Conservation (phyloP, 192 early-diverging fungal species). For the Entomortierella parvispora region DNA sequence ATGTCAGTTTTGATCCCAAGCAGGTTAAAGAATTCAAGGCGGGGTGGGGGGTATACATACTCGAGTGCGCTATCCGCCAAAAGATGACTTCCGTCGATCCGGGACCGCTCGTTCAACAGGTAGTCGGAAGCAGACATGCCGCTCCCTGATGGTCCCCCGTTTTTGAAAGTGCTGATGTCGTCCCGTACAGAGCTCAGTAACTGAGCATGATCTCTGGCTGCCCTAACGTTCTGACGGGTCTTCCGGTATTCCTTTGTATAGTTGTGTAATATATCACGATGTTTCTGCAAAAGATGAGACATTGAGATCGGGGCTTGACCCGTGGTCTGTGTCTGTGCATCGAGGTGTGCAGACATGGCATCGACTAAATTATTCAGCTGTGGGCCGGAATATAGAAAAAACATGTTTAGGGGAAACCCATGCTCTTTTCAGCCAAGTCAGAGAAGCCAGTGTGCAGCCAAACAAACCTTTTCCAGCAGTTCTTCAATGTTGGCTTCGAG, state of each 20-base stretch:
- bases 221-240: conserved; percentile 69
- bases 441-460: background rate
- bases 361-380: conserved; percentile 69
- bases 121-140: conserved; percentile 63
- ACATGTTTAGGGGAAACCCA: background rate
- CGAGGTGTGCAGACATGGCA: conserved; percentile 71
- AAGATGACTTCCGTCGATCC: conserved; percentile 77
- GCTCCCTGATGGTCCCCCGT: conserved; percentile 14
- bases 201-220: conserved; percentile 75
- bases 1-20: too few relatives aligned
- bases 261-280: conserved; percentile 82
- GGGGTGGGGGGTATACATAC: too few relatives aligned
- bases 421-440: background rate
- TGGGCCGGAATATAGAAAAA: conserved; percentile 3
- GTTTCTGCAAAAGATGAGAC: conserved; percentile 78
- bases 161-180: conserved; percentile 59
- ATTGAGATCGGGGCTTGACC: conserved; percentile 69
- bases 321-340: conserved; percentile 53
- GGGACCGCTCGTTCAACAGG: conserved; percentile 72
- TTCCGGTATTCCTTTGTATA: conserved; percentile 82
- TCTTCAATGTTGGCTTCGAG: conserved; percentile 69
- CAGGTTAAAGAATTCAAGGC: too few relatives aligned
- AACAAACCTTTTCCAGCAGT: conserved; percentile 67
- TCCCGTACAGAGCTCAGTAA: conserved; percentile 71
- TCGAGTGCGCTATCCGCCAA: conserved; percentile 83